Base-by-base conservation (phyloP, 371 early-diverging fungal genomes). In the Lichtheimia ornata region DNA sequence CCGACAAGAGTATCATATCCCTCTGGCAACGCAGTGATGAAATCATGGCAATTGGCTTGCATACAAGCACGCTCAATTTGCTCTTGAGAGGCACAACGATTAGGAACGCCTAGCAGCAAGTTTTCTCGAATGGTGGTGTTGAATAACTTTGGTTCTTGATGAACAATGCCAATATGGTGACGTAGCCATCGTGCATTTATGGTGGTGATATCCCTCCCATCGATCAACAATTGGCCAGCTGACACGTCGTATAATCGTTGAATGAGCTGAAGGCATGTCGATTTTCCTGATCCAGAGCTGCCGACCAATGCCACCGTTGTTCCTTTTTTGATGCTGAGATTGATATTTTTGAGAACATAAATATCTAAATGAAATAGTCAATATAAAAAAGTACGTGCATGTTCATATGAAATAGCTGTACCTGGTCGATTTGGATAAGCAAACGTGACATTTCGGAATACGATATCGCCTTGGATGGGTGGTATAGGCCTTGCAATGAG, bases 211-310 rank as follows among this genome's bases (percentile, higher is more conserved):
- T 90, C 76, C 11, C 73, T 69, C 41, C 94, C 93, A 70, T 95
- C 94, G 11, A 95, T 22, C 17, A 69, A 60, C 25, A 94, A 79
- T 1, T 70, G 58, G 28, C 94, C 95, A 27, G 60, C 66, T 12
- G 66, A 62, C 3, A 91, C 82, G 59, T 91, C 87, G 71, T 98
- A 98, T 75, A 97, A 96, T 54, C 98, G 93, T 70, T 94, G 91
- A 30, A 96, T 56, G 25, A 97, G 85, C 52, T 89, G 88, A 51
- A 97, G 79, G 41, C 91, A 88, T 20, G 98, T 97, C 14, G 94
- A 93, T 70, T 95, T 95, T 50, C 97, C 96, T 35, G 88, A 87
- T 15, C 98, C 97, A 27, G 93, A 92, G 41, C 83, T 82, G 40
- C 92, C 93, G n/a, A 91, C 93, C 51, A 93, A 77, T 3, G 91